phyloP scores from a whole-genome alignment of 441 rosid species.

The Jatropha podagrica region DNA sequence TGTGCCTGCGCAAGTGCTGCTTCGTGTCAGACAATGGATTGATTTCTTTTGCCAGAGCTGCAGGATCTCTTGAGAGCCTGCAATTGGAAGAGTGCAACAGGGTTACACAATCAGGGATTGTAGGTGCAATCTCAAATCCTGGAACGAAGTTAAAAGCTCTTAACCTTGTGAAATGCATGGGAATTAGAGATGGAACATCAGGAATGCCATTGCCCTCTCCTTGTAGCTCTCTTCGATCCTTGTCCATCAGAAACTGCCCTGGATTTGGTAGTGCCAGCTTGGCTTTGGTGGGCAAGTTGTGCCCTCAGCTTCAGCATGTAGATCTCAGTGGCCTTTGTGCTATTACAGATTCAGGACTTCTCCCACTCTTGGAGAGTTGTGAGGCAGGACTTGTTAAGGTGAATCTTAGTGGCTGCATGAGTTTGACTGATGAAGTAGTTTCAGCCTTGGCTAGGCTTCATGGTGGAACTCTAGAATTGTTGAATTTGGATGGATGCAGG shows the following conservation, averaged over 20 bases:
- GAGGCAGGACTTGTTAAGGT: slow-evolving; percentile 73
- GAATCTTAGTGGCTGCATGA: slow-evolving; percentile 67
- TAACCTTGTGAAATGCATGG: slow-evolving; percentile 67
- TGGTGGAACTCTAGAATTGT: slow-evolving; percentile 67
- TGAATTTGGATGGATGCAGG: slow-evolving; percentile 93
- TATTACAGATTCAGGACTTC: slow-evolving; percentile 75
- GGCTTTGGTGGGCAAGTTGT: slow-evolving; percentile 66
- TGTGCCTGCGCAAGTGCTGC: slow-evolving; percentile 73
- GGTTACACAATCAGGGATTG: slow-evolving; percentile 60
- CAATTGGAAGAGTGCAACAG: slow-evolving; percentile 87
- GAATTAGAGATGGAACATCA: slow-evolving; percentile 56
- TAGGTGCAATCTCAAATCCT: slow-evolving; percentile 55
- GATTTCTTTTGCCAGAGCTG: slow-evolving; percentile 59
- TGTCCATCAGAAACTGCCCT: slow-evolving; percentile 70
- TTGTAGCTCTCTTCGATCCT: slow-evolving; percentile 55
- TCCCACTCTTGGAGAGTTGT: slow-evolving; percentile 64
- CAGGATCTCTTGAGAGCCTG: slow-evolving; percentile 71
- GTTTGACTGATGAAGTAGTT: slow-evolving; percentile 64
- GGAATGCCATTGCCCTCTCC: slow-evolving; percentile 42
- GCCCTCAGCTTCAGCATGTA: slow-evolving; percentile 76
- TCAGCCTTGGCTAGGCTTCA: slow-evolving; percentile 60
- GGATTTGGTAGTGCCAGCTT: slow-evolving; percentile 81
- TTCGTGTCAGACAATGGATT: slow-evolving; percentile 82
- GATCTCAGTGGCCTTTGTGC: slow-evolving; percentile 69
- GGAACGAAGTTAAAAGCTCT: slow-evolving; percentile 64